Evolutionary conservation across 768 basidiomycete genomes (phyloP), one percentile per base, ranked within the genome.

Genomic region (Podaxis mareebaensis): DNA sequence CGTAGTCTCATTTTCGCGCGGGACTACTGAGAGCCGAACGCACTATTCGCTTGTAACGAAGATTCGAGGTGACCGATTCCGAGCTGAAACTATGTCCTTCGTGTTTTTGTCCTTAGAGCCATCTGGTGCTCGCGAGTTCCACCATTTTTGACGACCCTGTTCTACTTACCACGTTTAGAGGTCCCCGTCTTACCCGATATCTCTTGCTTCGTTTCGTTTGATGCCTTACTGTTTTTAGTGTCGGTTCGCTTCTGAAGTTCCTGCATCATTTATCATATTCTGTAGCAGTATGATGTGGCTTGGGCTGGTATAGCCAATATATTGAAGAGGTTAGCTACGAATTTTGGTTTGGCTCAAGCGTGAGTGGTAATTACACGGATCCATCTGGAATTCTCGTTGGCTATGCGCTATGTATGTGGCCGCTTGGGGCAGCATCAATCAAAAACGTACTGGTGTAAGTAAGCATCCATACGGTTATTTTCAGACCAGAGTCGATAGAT

Each of bases 241-340:
- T 15, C 20, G 3, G 5, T 17, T 15, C 4, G n/a, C 42, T 44
- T 44, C 42, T 44, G 49, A 26, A 22, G 40, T 62, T 44, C 52
- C 30, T 28, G 26, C 39, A 26, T 33, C 33, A 52, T 30, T 10
- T 46, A 13, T 39, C 17, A 54, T 15, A 20, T 15, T 24, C 46
- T 51, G 26, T 52, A n/a, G 33, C 26, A 55, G 28, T 63, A 7
- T 44, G 42, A 44, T 51, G 48, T 55, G 54, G 61, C 56, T 55
- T 51, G 63, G 60, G 63, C 64, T 64, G 57, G 42, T 44, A 36
- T 28, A 10, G 46, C 15, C 67, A 63, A 67, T 61, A 46, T 57
- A 53, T 46, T 58, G 24, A 40, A 61, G 64, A 65, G 62, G 40
- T 63, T 66, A 52, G 56, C 60, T 33, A 17, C 22, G 22, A 52